These are phyloP conservation scores for Ceratobasidium sp. DNA, from an alignment of 1,284 basidiomycete genomes.

Conservation along the genomic window DNA sequence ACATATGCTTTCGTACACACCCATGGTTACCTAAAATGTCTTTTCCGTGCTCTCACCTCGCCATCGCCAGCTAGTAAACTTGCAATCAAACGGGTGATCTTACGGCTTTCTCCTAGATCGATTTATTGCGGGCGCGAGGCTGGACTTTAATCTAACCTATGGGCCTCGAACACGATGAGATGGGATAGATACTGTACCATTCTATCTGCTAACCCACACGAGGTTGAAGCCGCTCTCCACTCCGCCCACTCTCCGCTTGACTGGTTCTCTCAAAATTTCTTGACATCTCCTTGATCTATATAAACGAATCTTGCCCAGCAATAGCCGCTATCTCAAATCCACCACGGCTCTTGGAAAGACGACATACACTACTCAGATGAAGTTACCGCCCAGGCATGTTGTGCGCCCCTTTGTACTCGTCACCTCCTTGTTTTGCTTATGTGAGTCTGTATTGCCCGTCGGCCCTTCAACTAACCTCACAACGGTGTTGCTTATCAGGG, in stretches of 20 bases:
- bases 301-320: too few relatives aligned
- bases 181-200: background rate
- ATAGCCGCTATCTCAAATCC: background rate
- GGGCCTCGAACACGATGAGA: background rate
- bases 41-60: background rate
- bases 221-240: background rate
- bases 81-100: background rate
- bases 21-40: too few relatives aligned
- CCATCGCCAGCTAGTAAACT: background rate
- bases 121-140: background rate
- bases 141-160: background rate
- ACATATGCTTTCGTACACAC: background rate
- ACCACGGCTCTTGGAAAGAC: background rate
- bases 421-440: slow-evolving; percentile 84
- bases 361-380: background rate
- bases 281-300: too few relatives aligned
- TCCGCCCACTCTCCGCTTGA: background rate
- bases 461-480: background rate
- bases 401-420: slow-evolving; percentile 74
- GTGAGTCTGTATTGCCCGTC: slow-evolving; percentile 58
- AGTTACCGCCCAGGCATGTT: slow-evolving; percentile 14
- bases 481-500: slow-evolving; percentile 55
- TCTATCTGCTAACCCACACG: background rate
- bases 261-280: background rate
- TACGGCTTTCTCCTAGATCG: background rate